A percentile compares a stretch with the other conserved stretches of the same genome.
Evolutionary conservation across 2,329 filamentous ascomycete genomes (phyloP).

Genomic region (Fusarium sp.): DNA sequence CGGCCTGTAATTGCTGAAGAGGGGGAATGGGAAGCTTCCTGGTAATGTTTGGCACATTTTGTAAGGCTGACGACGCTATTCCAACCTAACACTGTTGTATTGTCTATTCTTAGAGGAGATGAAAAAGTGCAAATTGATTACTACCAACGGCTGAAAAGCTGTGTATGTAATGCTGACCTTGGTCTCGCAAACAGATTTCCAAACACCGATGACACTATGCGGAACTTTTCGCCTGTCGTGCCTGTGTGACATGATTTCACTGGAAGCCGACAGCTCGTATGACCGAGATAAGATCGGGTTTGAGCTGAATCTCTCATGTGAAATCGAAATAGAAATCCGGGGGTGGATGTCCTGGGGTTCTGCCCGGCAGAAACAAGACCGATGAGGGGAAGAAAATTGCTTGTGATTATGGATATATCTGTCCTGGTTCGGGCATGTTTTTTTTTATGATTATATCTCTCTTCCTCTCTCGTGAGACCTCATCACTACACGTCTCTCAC

Average conservation of each 20-base stretch:
- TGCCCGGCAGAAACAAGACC: conserved; percentile 19
- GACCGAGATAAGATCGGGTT: conserved; percentile 25
- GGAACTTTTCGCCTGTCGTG: conserved; percentile 1
- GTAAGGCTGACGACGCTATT: conserved; percentile 22
- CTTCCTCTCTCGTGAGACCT: not conserved
- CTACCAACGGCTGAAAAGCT: not conserved
- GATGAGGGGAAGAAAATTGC: conserved; percentile 8
- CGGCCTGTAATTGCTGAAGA: conserved; percentile 3
- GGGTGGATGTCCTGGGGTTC: conserved; percentile 30
- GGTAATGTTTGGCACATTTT: conserved; percentile 9
- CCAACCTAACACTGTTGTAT: conserved; percentile 1
- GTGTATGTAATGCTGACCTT: conserved; percentile 2
- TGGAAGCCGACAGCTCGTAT: conserved; percentile 23
- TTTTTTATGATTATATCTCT: not conserved
- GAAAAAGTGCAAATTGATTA: not conserved
- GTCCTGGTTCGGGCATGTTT: not conserved
- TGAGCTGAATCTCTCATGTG: conserved; percentile 31
- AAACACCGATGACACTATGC: not conserved
- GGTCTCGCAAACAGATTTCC: not conserved
- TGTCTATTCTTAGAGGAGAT: conserved; percentile 1
- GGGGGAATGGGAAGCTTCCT: not conserved
- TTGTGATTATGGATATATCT: conserved; percentile 21
- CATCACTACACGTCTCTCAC: not conserved
- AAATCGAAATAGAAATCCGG: conserved; percentile 40
- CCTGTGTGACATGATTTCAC: conserved; percentile 10